Evolutionary conservation across 2,329 filamentous ascomycete genomes (phyloP), one percentile per base, ranked within the genome.

Genomic region (Microsporum audouinii): DNA sequence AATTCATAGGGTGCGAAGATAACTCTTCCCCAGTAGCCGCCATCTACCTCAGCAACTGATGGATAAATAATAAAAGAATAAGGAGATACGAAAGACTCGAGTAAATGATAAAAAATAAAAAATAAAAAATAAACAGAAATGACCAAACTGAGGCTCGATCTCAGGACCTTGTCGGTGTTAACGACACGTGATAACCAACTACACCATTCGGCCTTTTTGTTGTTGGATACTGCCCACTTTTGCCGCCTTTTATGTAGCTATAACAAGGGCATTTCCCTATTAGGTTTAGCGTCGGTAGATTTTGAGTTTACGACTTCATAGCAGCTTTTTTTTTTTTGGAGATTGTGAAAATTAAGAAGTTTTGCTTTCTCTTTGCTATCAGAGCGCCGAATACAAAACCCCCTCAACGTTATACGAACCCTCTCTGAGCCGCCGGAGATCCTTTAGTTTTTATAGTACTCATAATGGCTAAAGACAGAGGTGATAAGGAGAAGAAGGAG

Each of bases 391-490:
- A 7, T 12, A 33, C 45, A 51, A 29, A 29, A 10, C 27, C 43
- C 6, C 43, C 43, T 29, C 17, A n/a, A 43, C 39, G 17, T n/a
- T 14, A 23, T 23, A 43, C 39, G 14, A 23, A 6, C 34, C 10
- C 34, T 36, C 34, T 36, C 34, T 12, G 8, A 12, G 38, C 10
- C 38, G 14, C 38, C 38, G 38, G 8, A 12, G 14, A 39, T 3
- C 8, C 38, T 6, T 12, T 39, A 12, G 10, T 7, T 34, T 27
- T 31, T 17, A 33, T 29, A 53, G 17, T 17, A 34, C n/a, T 66
- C 67, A 75, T 60, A 64, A 78, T 78, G 76, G 76, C 70, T 59
- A 78, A 78, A 68, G 76, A 78, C 65, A 75, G 72, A 68, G 68
- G 70, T 65, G 75, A 77, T 47, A 69, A 69, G 62, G 63, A 68